Conservation (phyloP, 306 rosid genomes). For the Spatholobus suberectus region DNA sequence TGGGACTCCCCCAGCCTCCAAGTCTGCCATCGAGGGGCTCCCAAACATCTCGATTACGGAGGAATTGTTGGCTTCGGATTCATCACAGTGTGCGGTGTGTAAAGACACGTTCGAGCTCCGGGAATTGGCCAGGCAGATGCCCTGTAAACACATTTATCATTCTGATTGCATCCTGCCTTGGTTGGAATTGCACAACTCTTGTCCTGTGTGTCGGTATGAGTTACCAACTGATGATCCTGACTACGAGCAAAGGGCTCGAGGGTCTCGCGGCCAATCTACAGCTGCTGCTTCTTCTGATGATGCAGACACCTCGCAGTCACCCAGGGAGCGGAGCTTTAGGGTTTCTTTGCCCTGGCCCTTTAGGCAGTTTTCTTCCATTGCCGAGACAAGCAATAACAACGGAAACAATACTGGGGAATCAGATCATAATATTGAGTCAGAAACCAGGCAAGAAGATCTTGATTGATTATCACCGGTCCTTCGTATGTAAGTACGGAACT, state of each 20-base stretch:
- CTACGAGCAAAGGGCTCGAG: constrained; percentile 62
- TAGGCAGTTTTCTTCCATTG: constrained; percentile 54
- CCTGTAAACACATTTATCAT: constrained; percentile 87
- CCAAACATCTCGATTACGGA: constrained; percentile 53
- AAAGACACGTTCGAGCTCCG: constrained; percentile 71
- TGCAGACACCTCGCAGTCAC: constrained; percentile 24
- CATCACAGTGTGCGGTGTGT: constrained; percentile 86
- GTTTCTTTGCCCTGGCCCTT: constrained; percentile 68
- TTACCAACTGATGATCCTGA: constrained; percentile 81
- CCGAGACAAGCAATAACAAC: constrained; percentile 65
- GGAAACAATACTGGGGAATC: constrained; percentile 47
- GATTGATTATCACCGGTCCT: constrained; percentile 53
- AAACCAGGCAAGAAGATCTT: constrained; percentile 77
- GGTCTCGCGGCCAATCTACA: constrained; percentile 46
- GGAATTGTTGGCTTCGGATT: constrained; percentile 64
- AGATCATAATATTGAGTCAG: constrained; percentile 57
- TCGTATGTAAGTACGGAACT: constrained; percentile 35
- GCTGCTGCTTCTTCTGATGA: constrained; percentile 16
- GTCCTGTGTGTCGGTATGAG: constrained; percentile 82
- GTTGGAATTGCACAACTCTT: constrained; percentile 81
- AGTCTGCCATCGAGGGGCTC: constrained; percentile 66
- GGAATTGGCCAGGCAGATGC: constrained; percentile 72
- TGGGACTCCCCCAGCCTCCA: constrained; percentile 84
- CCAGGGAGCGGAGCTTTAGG: constrained; percentile 69
- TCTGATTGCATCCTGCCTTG: constrained; percentile 76